A percentile compares a stretch with the other conserved stretches of the same genome.
Evolutionary conservation across 2,329 filamentous ascomycete genomes (phyloP).

Genomic region (Alternaria longipes): DNA sequence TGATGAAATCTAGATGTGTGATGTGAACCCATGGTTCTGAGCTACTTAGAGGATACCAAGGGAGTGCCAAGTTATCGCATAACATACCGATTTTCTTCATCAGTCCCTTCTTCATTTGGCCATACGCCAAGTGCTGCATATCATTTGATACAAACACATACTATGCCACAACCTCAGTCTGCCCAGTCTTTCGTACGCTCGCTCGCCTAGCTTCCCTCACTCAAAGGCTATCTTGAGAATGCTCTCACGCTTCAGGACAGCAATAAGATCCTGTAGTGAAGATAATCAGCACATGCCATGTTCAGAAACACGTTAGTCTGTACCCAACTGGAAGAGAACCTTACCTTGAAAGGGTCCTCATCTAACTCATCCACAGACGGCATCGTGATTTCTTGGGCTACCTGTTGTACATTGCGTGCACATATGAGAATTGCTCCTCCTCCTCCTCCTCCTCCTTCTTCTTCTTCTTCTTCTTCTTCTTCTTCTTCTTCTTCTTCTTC

Average conservation of each 20-base stretch:
- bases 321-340: background rate
- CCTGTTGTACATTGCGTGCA: background rate
- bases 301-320: background rate
- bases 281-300: background rate
- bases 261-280: conserved; percentile 11
- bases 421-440: background rate
- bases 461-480: no score
- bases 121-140: background rate
- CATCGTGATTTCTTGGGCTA: background rate
- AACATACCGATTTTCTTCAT: background rate
- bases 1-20: background rate
- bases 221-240: conserved; percentile 19
- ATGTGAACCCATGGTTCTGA: background rate
- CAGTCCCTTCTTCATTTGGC: background rate
- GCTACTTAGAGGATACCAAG: background rate
- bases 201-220: background rate
- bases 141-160: background rate
- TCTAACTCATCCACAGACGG: background rate
- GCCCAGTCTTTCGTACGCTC: background rate
- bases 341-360: conserved; percentile 22
- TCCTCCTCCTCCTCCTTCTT: no score
- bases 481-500: no score
- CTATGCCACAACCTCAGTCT: background rate
- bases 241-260: conserved; percentile 13
- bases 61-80: background rate